phyloP scores from a whole-genome alignment of 768 basidiomycete species.

The Lactarius indigo region DNA sequence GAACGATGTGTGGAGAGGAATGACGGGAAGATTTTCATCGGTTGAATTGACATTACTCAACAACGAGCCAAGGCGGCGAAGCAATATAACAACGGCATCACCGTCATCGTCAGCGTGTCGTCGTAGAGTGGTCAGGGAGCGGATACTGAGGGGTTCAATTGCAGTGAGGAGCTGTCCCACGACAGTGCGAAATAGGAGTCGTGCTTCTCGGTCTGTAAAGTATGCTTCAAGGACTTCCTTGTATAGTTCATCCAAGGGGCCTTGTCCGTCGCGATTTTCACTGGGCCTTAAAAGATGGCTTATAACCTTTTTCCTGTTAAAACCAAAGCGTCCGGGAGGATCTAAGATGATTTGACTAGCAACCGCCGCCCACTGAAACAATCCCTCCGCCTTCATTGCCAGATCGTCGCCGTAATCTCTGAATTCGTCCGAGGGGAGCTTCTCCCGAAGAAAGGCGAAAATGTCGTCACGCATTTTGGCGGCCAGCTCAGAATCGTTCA shows the following conservation, averaged over 20 bases:
- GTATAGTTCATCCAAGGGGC: not conserved
- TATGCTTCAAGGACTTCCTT: not conserved
- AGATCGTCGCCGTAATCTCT: not conserved
- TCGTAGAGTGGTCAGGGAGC: not conserved
- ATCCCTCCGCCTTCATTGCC: not conserved
- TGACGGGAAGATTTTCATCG: not conserved
- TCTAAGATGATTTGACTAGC: not conserved
- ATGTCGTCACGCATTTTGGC: not conserved
- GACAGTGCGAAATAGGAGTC: not conserved
- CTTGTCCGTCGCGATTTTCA: not conserved
- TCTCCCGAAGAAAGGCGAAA: not conserved
- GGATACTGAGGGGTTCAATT: not conserved
- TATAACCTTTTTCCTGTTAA: not conserved
- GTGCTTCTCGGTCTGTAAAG: not conserved
- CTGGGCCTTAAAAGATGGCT: not conserved
- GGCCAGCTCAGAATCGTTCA: not conserved
- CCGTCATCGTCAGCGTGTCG: not conserved
- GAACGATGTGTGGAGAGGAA: not conserved
- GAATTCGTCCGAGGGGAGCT: not conserved
- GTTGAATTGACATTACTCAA: not conserved
- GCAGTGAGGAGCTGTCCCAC: not conserved
- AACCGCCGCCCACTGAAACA: slow-evolving; percentile 2
- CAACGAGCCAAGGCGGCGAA: not conserved
- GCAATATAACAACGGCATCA: not conserved
- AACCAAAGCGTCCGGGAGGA: not conserved